phyloP scores from a whole-genome alignment of 352 stramenopile species.

The Phytophthora vignae region DNA sequence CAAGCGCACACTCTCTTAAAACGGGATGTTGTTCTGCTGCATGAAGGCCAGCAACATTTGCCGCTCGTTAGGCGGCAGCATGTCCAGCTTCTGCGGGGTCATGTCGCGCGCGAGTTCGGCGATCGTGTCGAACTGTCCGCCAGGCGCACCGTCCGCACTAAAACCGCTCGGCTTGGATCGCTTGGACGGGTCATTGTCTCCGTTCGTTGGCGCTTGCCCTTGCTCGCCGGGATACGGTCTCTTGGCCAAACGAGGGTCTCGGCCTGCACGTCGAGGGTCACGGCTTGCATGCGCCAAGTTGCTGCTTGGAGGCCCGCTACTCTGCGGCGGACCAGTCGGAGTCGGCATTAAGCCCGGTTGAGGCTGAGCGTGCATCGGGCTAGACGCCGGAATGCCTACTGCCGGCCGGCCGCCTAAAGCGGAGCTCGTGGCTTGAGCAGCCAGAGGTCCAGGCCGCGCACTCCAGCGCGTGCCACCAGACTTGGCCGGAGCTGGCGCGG shows the following conservation, averaged over 20 bases:
- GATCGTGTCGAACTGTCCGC: slow-evolving; percentile 66
- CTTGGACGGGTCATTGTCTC: slow-evolving; percentile 38
- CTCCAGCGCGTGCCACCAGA: slow-evolving; percentile 70
- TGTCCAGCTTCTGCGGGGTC: slow-evolving; percentile 83
- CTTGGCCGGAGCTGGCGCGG: slow-evolving; percentile 44
- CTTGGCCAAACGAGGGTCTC: slow-evolving; percentile 70
- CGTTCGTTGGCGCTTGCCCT: slow-evolving; percentile 23
- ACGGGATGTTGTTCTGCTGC: slow-evolving; percentile 85
- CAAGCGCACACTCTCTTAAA: slow-evolving; percentile 23
- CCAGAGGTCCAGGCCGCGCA: slow-evolving; percentile 61
- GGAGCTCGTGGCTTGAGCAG: slow-evolving; percentile 37
- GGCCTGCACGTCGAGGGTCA: slow-evolving; percentile 58
- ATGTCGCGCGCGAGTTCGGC: slow-evolving; percentile 80
- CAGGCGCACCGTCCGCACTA: slow-evolving; percentile 8
- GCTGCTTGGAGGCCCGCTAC: slow-evolving; percentile 34
- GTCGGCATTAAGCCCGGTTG: slow-evolving; percentile 45
- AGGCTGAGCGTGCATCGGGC: slow-evolving; percentile 35
- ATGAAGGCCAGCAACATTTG: slow-evolving; percentile 85
- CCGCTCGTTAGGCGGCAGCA: slow-evolving; percentile 79
- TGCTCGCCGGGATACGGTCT: slow-evolving; percentile 36
- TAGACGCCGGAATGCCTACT: slow-evolving; percentile 31
- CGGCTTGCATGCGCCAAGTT: slow-evolving; percentile 46
- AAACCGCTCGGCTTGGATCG: slow-evolving; percentile 31
- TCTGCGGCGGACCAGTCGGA: slow-evolving; percentile 29
- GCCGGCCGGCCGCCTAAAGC: slow-evolving; percentile 30